These are phyloP conservation scores for Hypoxylon lenormandii DNA, from an alignment of 495 filamentous ascomycete species.

Conservation along the genomic window DNA sequence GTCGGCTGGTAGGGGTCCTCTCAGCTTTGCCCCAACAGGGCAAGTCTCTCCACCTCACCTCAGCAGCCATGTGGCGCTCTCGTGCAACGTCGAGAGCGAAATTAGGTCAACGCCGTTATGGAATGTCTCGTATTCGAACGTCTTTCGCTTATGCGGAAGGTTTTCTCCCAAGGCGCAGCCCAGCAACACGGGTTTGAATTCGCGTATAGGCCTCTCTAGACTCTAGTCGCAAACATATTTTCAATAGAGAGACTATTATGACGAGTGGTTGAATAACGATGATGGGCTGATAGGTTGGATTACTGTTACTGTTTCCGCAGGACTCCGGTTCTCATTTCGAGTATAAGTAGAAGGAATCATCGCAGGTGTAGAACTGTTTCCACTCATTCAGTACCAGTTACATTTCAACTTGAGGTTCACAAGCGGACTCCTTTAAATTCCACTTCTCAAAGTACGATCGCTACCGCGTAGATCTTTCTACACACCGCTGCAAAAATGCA, in stretches of 20 bases:
- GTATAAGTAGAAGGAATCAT: constrained; percentile 27
- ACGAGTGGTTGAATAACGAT: constrained; percentile 7
- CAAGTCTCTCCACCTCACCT: constrained; percentile 15
- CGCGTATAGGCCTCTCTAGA: constrained; percentile 8
- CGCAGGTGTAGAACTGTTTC: constrained; percentile 2
- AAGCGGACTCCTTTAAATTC: neutral
- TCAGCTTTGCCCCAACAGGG: neutral
- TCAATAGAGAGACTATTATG: neutral
- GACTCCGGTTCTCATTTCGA: neutral
- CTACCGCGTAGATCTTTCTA: neutral
- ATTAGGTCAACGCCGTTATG: constrained; percentile 17
- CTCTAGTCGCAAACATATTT: constrained; percentile 5
- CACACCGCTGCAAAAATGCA: constrained; percentile 22
- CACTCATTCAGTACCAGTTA: constrained; percentile 1
- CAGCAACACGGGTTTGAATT: constrained; percentile 17
- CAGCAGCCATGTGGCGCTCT: constrained; percentile 23
- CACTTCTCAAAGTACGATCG: constrained; percentile 1
- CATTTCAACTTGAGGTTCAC: neutral
- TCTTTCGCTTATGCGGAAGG: neutral
- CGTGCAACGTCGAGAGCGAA: neutral
- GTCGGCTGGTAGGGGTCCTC: too few relatives aligned
- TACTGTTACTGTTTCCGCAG: constrained; percentile 8
- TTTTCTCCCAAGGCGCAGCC: constrained; percentile 2
- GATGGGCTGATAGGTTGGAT: constrained; percentile 14
- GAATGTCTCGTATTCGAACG: constrained; percentile 25